These are phyloP conservation scores for Penicillium digitatum DNA, from an alignment of 2,329 filamentous ascomycete species.

Conservation along the genomic window DNA sequence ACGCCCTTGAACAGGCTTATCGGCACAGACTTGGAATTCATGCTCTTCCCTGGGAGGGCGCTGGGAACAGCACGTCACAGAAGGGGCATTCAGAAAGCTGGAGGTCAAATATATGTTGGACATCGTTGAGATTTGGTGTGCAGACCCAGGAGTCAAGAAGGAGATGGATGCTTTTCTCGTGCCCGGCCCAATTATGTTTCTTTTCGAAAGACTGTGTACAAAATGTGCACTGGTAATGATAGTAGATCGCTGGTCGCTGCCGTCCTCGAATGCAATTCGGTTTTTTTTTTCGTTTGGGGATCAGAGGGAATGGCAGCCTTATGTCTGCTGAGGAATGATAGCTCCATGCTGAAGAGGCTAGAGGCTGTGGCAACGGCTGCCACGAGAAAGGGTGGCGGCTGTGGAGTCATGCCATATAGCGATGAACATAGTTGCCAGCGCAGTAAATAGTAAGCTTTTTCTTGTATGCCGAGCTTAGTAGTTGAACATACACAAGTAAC, in stretches of 20 bases:
- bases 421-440: not conserved
- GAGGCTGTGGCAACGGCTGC: conserved; percentile 9
- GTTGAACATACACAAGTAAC: not conserved
- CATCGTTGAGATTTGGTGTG: conserved; percentile 19
- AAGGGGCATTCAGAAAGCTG: conserved; percentile 43
- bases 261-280: conserved; percentile 7
- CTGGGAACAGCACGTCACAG: conserved; percentile 46
- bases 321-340: conserved; percentile 27
- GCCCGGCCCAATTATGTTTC: conserved; percentile 50
- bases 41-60: conserved; percentile 50
- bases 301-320: conserved; percentile 19
- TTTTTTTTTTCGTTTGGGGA: conserved; percentile 10
- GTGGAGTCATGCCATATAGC: conserved; percentile 11
- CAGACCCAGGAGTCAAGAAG: conserved; percentile 45
- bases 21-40: conserved; percentile 52
- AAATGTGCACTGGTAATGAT: conserved; percentile 48
- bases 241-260: not conserved
- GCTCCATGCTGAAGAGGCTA: conserved; percentile 34
- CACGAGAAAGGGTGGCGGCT: not conserved
- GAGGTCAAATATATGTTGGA: conserved; percentile 10
- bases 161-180: conserved; percentile 51
- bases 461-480: not conserved
- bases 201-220: conserved; percentile 48
- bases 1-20: conserved; percentile 48
- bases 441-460: not conserved